phyloP scores from a whole-genome alignment of 2,329 filamentous ascomycete species.

The Arthrinium phaeospermum region DNA sequence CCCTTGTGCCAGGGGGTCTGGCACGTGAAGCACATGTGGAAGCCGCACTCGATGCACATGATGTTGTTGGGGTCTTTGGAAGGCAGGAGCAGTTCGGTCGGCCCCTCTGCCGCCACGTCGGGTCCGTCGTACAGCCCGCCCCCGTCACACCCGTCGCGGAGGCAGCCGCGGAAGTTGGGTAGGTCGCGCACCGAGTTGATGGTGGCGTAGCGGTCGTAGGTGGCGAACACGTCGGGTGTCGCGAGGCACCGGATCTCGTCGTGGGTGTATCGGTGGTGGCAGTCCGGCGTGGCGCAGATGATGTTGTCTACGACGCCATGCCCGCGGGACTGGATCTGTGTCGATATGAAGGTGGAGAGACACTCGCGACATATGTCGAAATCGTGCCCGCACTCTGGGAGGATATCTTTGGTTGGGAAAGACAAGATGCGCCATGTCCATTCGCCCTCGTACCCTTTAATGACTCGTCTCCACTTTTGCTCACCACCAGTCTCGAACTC shows the following conservation, averaged over 20 bases:
- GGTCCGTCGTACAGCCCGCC: constrained; percentile 32
- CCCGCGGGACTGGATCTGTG: constrained; percentile 47
- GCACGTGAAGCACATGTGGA: constrained; percentile 37
- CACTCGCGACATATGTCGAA: constrained; percentile 25
- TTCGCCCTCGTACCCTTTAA: constrained; percentile 24
- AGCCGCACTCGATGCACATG: constrained; percentile 31
- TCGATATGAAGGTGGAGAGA: constrained; percentile 22
- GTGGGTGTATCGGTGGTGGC: constrained; percentile 22
- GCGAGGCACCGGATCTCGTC: constrained; percentile 25
- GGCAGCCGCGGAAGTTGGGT: constrained; percentile 32
- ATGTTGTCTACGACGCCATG: constrained; percentile 41
- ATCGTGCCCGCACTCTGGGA: constrained; percentile 24
- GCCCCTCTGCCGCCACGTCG: background rate
- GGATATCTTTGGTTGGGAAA: constrained; percentile 24
- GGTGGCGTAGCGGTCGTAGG: constrained; percentile 26
- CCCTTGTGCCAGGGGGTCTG: constrained; percentile 34
- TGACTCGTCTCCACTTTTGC: constrained; percentile 19
- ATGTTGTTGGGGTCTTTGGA: constrained; percentile 27
- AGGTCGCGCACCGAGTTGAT: constrained; percentile 23
- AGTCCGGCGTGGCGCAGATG: constrained; percentile 23
- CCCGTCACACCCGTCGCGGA: constrained; percentile 30
- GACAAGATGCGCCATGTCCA: constrained; percentile 27
- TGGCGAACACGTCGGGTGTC: constrained; percentile 20
- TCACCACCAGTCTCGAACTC: constrained; percentile 20
- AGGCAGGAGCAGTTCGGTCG: background rate